These are phyloP conservation scores for Boletus sp. DNA, from an alignment of 768 basidiomycete species.

Conservation along the genomic window DNA sequence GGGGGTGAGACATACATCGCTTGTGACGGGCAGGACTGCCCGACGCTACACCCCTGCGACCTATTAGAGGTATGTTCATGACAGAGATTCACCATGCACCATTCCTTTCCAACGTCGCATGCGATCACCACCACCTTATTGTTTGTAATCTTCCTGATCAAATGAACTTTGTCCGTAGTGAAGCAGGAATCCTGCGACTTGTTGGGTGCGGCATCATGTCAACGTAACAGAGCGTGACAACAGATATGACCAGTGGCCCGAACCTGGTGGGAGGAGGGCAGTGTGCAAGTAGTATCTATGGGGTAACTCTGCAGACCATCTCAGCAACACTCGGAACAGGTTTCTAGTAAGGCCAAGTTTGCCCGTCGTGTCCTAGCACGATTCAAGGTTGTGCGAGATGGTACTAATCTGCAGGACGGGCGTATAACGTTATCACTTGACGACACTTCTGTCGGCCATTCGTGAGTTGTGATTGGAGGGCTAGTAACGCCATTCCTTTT, in stretches of 20 bases:
- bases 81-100: background rate
- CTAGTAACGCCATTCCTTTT: no score
- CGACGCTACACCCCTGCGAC: background rate
- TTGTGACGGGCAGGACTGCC: background rate
- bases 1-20: background rate
- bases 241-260: background rate
- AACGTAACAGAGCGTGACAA: background rate
- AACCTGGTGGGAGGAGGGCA: background rate
- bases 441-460: no score
- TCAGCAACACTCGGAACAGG: no score
- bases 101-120: background rate
- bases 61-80: no score
- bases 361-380: no score
- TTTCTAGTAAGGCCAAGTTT: no score
- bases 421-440: no score
- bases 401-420: no score
- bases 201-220: background rate
- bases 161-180: background rate
- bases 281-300: conserved; percentile 3
- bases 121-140: background rate
- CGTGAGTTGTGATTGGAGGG: no score
- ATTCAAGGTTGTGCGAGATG: no score
- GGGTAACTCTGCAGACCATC: no score
- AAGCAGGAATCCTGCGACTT: background rate
- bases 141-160: background rate